Evolutionary conservation across 2,329 filamentous ascomycete genomes (phyloP).

Genomic region (Talaromyces piceae): DNA sequence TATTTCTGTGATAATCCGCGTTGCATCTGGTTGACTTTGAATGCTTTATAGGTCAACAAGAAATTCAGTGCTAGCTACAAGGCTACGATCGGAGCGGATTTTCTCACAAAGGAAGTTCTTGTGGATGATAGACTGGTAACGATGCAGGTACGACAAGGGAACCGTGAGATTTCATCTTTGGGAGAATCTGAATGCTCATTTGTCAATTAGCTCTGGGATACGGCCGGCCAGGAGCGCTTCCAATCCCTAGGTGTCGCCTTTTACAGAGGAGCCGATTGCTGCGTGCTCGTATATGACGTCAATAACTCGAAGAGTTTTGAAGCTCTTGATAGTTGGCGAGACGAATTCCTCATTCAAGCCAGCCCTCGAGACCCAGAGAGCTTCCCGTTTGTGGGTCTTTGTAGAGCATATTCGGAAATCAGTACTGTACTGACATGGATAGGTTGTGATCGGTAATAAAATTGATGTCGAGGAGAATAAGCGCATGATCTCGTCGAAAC

Average conservation of each 20-base stretch:
- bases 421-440: slow-evolving; percentile 1
- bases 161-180: neutral
- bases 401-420: neutral
- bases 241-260: slow-evolving; percentile 96
- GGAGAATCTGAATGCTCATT: slow-evolving; percentile 3
- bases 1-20: slow-evolving; percentile 36
- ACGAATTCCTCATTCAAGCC: slow-evolving; percentile 96
- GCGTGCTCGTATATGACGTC: slow-evolving; percentile 94
- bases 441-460: slow-evolving; percentile 97
- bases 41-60: slow-evolving; percentile 80
- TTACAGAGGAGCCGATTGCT: slow-evolving; percentile 96
- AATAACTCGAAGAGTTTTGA: slow-evolving; percentile 99
- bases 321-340: slow-evolving; percentile 94
- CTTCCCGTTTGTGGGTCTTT: slow-evolving; percentile 81
- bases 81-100: slow-evolving; percentile 97
- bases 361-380: slow-evolving; percentile 93
- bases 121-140: slow-evolving; percentile 96
- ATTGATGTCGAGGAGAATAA: slow-evolving; percentile 98
- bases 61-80: slow-evolving; percentile 99
- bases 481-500: slow-evolving; percentile 90
- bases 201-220: slow-evolving; percentile 83
- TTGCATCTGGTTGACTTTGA: no score
- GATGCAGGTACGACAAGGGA: slow-evolving; percentile 66
- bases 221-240: slow-evolving; percentile 92
- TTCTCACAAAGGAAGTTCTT: slow-evolving; percentile 93